These are phyloP conservation scores for Ganoderma resinaceum DNA, from an alignment of 1,284 basidiomycete genomes.

Conservation along the genomic window DNA sequence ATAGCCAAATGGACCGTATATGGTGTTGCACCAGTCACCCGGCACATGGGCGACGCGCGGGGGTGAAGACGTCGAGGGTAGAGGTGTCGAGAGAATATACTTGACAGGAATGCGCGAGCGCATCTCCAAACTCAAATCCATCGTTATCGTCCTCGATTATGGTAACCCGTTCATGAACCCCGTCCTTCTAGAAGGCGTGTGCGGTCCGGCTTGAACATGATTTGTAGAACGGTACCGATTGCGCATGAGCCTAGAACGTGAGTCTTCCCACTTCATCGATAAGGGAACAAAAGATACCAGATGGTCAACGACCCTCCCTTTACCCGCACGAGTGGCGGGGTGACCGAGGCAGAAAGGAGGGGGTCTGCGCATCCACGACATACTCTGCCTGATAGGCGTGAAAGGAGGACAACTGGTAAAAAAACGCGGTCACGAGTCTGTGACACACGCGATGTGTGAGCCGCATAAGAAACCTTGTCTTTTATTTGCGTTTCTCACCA, in stretches of 20 bases:
- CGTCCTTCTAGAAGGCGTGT: not conserved
- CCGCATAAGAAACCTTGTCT: not conserved
- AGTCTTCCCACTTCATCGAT: not conserved
- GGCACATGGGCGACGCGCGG: not conserved
- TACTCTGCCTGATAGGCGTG: not conserved
- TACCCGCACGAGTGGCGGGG: conserved; percentile 3
- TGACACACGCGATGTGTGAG: conserved; percentile 19
- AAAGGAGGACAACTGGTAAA: not conserved
- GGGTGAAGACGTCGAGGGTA: conserved; percentile 5
- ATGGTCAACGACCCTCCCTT: not conserved
- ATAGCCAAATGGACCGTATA: not conserved
- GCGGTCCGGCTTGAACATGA: not conserved
- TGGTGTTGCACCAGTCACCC: not conserved
- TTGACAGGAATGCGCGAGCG: not conserved
- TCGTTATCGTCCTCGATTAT: not conserved
- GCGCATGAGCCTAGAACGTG: not conserved
- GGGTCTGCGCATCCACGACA: not conserved
- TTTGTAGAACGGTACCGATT: conserved; percentile 5
- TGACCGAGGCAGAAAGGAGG: not conserved
- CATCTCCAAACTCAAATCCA: not conserved
- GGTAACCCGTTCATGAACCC: not conserved
- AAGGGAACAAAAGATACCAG: conserved; percentile 4
- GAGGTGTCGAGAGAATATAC: conserved; percentile 1
- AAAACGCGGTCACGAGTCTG: conserved; percentile 20
- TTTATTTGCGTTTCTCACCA: not conserved